Percentiles rank a stretch among this genome's conserved stretches.
phyloP scores from a whole-genome alignment of 805 yeast species.

The Spathaspora passalidarum region DNA sequence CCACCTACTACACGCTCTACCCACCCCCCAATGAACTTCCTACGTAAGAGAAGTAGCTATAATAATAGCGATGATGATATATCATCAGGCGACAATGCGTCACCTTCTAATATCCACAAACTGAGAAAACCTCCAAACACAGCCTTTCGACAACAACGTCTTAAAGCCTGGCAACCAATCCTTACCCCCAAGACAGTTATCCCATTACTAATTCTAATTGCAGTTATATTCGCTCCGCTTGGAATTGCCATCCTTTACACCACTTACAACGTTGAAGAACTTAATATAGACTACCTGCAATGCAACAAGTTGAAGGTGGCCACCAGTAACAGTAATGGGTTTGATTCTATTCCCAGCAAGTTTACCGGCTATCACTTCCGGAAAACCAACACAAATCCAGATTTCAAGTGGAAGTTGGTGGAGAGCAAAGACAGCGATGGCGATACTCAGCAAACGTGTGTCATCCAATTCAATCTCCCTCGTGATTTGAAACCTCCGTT shows the following conservation, averaged over 20 bases:
- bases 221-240: slow-evolving; percentile 82
- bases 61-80: slow-evolving; percentile 19
- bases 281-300: slow-evolving; percentile 70
- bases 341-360: slow-evolving; percentile 53
- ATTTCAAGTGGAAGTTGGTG: slow-evolving; percentile 63
- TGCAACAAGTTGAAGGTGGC: slow-evolving; percentile 45
- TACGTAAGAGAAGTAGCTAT: slow-evolving; percentile 29
- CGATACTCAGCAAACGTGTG: slow-evolving; percentile 48
- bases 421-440: slow-evolving; percentile 33
- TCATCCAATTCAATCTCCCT: slow-evolving; percentile 70
- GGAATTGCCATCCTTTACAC: slow-evolving; percentile 83
- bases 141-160: slow-evolving; percentile 73
- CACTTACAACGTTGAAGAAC: slow-evolving; percentile 73
- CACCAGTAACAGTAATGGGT: slow-evolving; percentile 30
- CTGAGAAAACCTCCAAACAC: slow-evolving; percentile 54
- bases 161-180: slow-evolving; percentile 80
- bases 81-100: slow-evolving; percentile 1
- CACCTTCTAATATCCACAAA: slow-evolving; percentile 21
- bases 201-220: slow-evolving; percentile 72
- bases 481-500: slow-evolving; percentile 66
- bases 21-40: slow-evolving; percentile 37
- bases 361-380: slow-evolving; percentile 63
- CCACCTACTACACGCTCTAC: no score
- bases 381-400: slow-evolving; percentile 32
- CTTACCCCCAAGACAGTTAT: slow-evolving; percentile 88